Evolutionary conservation across 2,329 filamentous ascomycete species (phyloP).

Genomic region (Exophiala aquamarina): DNA sequence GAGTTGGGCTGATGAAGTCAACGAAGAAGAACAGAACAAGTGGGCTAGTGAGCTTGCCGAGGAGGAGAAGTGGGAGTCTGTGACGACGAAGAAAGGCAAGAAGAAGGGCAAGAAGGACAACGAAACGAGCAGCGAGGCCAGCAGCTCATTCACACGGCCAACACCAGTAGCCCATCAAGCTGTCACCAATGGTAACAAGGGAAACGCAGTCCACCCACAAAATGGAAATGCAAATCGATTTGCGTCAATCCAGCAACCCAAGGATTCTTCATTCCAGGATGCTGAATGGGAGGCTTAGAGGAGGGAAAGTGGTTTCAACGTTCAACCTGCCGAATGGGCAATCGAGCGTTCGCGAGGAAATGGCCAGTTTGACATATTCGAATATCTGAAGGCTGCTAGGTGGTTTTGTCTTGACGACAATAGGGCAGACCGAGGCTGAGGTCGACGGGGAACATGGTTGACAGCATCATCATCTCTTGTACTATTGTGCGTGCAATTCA

Average conservation of each 20-base stretch:
- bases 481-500: too few species aligned
- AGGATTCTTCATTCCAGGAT: conserved; percentile 18
- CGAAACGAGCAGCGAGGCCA: conserved; percentile 47
- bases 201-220: conserved; percentile 12
- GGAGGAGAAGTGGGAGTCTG: conserved; percentile 61
- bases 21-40: conserved; percentile 63
- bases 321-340: too few species aligned
- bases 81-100: conserved; percentile 58
- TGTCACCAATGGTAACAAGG: conserved; percentile 17
- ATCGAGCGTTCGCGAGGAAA: too few species aligned
- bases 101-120: conserved; percentile 47
- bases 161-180: conserved; percentile 1
- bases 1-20: conserved; percentile 50
- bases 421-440: too few species aligned
- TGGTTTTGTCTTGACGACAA: too few species aligned
- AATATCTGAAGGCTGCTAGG: too few species aligned
- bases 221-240: conserved; percentile 24
- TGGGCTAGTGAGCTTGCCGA: conserved; percentile 47
- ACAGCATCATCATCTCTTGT: too few species aligned
- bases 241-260: conserved; percentile 17
- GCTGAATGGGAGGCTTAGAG: conserved; percentile 27
- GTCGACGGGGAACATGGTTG: too few species aligned
- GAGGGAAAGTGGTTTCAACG: neutral
- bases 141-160: conserved; percentile 23
- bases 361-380: too few species aligned